Evolutionary conservation across 495 filamentous ascomycete genomes (phyloP), one percentile per base, ranked within the genome.

Genomic region (Xylaria palmicola): DNA sequence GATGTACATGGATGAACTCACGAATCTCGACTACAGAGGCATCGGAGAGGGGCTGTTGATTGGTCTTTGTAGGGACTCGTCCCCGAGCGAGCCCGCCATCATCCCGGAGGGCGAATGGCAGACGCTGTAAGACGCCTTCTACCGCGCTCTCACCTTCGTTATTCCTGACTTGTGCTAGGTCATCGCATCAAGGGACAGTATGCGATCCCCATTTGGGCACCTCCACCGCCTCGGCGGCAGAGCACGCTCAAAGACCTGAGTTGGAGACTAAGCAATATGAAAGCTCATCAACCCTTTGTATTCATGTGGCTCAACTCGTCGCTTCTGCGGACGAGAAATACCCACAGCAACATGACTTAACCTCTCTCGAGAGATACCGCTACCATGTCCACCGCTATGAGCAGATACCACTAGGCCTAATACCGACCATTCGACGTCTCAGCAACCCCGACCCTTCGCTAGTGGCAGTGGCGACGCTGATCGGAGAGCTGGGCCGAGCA

Each of bases 321-420:
- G 0, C 4, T 13, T 1, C 9, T 1, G 26, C 36, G 6, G n/a
- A 49, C 0, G 12, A 44, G 9, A 9, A 32, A 19, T 17, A 19
- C 37, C 22, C 36, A 26, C 57, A n/a, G 17, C 36, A n/a, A 12
- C n/a, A n/a, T n/a, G n/a, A 15, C 12, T 37, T 44, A 15, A 40
- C 27, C 5, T 50, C 59, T n/a, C 50, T 62, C 4, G 59, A 54
- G n/a, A 47, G 49, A 56, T 62, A 62, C 32, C 48, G 17, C 7
- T 45, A 0, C 37, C 3, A 62, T 47, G 34, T 27, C 20, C 24
- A 62, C 48, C 5, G 29, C 10, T 15, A 62, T 4, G 59, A 62
- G 20, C 50, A 62, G 50, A 20, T 62, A 15, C 29, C 32, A 37
- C 9, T 62, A 8, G 59, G 59, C 32, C 29, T 39, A 22, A 15